These are phyloP conservation scores for Heliosperma pusillum DNA, from an alignment of 148 eudicot species.

Conservation along the genomic window DNA sequence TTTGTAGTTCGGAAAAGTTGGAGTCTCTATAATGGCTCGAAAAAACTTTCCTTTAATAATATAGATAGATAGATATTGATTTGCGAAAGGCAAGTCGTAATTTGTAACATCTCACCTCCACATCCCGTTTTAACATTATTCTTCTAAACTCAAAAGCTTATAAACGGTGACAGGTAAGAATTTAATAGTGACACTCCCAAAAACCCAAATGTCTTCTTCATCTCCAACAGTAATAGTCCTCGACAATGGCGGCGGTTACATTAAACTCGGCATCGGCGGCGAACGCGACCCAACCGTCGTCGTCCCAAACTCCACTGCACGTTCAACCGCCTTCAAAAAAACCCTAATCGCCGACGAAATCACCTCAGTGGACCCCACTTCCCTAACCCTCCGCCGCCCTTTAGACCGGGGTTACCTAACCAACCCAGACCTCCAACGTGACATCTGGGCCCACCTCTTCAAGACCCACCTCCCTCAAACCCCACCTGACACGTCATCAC, in stretches of 20 bases:
- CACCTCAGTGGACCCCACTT: slow-evolving; percentile 60
- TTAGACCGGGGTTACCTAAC: slow-evolving; percentile 81
- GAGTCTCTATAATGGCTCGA: too few species aligned
- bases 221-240: slow-evolving; percentile 62
- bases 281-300: slow-evolving; percentile 63
- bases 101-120: too few species aligned
- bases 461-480: slow-evolving; percentile 29
- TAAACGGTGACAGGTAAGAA: too few species aligned
- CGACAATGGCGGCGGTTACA: slow-evolving; percentile 85
- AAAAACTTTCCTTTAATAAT: too few species aligned
- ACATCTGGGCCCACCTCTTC: slow-evolving; percentile 84
- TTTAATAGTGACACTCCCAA: too few species aligned
- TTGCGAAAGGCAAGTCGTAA: too few species aligned
- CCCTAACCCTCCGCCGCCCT: slow-evolving; percentile 83
- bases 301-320: slow-evolving; percentile 75
- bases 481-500: slow-evolving; percentile 42
- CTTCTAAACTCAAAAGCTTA: too few species aligned
- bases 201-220: slow-evolving; percentile 25
- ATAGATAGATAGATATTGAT: too few species aligned
- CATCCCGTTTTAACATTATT: too few species aligned
- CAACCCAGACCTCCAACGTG: slow-evolving; percentile 76
- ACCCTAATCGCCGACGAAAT: slow-evolving; percentile 52
- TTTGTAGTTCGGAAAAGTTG: too few species aligned
- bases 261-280: slow-evolving; percentile 87
- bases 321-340: slow-evolving; percentile 56